Percentiles rank a stretch among this genome's conserved stretches.
These are phyloP conservation scores for Fusarium torreyae DNA, from an alignment of 2,329 filamentous ascomycete species.

Conservation along the genomic window DNA sequence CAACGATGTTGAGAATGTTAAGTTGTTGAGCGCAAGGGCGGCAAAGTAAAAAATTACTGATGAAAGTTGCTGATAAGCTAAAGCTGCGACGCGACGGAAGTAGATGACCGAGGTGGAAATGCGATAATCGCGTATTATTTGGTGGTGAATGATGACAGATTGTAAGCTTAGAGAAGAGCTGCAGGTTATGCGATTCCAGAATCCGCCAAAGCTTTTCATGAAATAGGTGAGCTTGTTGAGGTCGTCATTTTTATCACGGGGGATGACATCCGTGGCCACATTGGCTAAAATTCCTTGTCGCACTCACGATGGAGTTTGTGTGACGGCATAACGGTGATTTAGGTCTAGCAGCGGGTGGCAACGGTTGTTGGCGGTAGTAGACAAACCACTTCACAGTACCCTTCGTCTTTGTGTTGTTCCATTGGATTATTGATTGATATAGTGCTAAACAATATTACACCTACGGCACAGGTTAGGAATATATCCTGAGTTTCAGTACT, in stretches of 20 bases:
- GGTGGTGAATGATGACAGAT: neutral
- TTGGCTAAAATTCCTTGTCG: slow-evolving; percentile 33
- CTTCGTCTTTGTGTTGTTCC: neutral
- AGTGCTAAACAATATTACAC: neutral
- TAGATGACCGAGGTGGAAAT: slow-evolving; percentile 36
- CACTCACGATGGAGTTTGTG: slow-evolving; percentile 16
- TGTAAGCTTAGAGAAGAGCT: neutral
- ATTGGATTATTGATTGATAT: neutral
- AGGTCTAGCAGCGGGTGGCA: slow-evolving; percentile 33
- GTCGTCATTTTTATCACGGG: slow-evolving; percentile 29
- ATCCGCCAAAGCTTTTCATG: neutral
- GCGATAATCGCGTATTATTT: slow-evolving; percentile 6
- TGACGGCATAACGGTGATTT: slow-evolving; percentile 26
- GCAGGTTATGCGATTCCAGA: neutral
- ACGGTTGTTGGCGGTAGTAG: slow-evolving; percentile 41
- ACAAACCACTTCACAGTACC: neutral
- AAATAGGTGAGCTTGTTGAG: slow-evolving; percentile 1
- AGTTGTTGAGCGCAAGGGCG: slow-evolving; percentile 55
- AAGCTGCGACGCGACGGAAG: slow-evolving; percentile 35
- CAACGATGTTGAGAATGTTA: neutral
- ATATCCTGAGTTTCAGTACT: neutral
- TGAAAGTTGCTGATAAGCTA: slow-evolving; percentile 33
- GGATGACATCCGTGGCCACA: slow-evolving; percentile 26
- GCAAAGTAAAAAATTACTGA: slow-evolving; percentile 42
- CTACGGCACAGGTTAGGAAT: neutral